Evolutionary conservation across 768 basidiomycete species (phyloP).

Genomic region (Hysterangium stoloniferum): DNA sequence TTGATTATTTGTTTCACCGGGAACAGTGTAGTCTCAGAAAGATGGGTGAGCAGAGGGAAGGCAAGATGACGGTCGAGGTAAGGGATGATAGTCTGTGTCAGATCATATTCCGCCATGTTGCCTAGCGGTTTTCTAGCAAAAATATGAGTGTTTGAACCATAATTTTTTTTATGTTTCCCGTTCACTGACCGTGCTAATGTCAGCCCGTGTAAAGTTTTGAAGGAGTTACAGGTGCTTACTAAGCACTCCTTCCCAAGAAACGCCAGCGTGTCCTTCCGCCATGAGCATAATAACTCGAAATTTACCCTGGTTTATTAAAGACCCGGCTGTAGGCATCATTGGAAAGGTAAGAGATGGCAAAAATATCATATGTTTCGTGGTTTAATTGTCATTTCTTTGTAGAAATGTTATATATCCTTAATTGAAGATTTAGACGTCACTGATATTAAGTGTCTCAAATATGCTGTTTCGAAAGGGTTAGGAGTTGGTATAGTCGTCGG

Average conservation of each 20-base stretch:
- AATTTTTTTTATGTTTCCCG: not conserved
- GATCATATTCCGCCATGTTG: slow-evolving; percentile 82
- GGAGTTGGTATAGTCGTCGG: slow-evolving; percentile 90
- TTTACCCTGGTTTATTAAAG: slow-evolving; percentile 78
- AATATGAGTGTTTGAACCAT: not conserved
- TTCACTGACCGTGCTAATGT: not conserved
- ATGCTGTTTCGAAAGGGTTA: slow-evolving; percentile 84
- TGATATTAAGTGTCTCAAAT: slow-evolving; percentile 82
- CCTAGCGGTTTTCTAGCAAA: not conserved
- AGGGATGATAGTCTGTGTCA: slow-evolving; percentile 84
- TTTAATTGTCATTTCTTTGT: slow-evolving; percentile 9
- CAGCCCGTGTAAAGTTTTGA: not conserved
- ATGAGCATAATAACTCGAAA: slow-evolving; percentile 78
- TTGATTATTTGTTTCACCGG: slow-evolving; percentile 69
- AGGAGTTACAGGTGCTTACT: slow-evolving; percentile 9
- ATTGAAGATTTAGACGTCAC: slow-evolving; percentile 76
- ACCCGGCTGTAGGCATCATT: slow-evolving; percentile 74
- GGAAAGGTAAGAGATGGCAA: slow-evolving; percentile 51
- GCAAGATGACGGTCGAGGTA: slow-evolving; percentile 93
- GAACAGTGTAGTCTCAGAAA: slow-evolving; percentile 69
- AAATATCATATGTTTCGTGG: not conserved
- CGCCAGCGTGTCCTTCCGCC: slow-evolving; percentile 15
- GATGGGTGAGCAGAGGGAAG: slow-evolving; percentile 86
- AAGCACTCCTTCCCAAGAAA: not conserved
- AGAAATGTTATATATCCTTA: slow-evolving; percentile 89